A percentile compares a stretch with the other conserved stretches of the same genome.
Evolutionary conservation across 345 rosid genomes (phyloP).

Genomic region (Pugionium dolabratum): DNA sequence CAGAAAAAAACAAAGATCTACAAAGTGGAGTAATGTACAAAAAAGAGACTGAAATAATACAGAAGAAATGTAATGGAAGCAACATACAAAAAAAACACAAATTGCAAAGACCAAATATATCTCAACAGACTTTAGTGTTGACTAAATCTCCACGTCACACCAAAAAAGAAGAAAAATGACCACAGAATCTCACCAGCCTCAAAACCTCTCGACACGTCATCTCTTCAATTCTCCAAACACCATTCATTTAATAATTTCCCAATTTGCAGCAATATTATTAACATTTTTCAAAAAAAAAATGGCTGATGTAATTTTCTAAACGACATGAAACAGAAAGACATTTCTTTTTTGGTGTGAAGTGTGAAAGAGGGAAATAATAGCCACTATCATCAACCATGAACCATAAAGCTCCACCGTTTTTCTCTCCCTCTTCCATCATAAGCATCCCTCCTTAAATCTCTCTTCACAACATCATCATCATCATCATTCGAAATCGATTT

Average conservation of each 20-base stretch:
- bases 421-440: slow-evolving; percentile 11
- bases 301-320: neutral
- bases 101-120: neutral
- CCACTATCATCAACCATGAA: slow-evolving; percentile 29
- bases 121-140: slow-evolving; percentile 30
- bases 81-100: neutral
- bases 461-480: slow-evolving; percentile 3
- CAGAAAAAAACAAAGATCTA: neutral
- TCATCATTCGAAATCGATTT: neutral
- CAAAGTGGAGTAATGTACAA: neutral
- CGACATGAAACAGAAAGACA: neutral
- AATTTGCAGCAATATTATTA: neutral
- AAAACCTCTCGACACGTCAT: slow-evolving; percentile 28
- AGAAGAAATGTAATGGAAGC: slow-evolving; percentile 19
- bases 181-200: slow-evolving; percentile 30
- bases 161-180: slow-evolving; percentile 17
- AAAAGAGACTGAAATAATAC: neutral
- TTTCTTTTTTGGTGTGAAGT: neutral
- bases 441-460: slow-evolving; percentile 11
- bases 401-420: slow-evolving; percentile 31
- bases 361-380: slow-evolving; percentile 1
- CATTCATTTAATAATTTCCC: slow-evolving; percentile 28
- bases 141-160: slow-evolving; percentile 39
- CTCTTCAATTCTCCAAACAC: slow-evolving; percentile 8
- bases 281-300: neutral